Evolutionary conservation across 352 stramenopile genomes (phyloP), one percentile per base, ranked within the genome.

Genomic region (Bremia lactucae): DNA sequence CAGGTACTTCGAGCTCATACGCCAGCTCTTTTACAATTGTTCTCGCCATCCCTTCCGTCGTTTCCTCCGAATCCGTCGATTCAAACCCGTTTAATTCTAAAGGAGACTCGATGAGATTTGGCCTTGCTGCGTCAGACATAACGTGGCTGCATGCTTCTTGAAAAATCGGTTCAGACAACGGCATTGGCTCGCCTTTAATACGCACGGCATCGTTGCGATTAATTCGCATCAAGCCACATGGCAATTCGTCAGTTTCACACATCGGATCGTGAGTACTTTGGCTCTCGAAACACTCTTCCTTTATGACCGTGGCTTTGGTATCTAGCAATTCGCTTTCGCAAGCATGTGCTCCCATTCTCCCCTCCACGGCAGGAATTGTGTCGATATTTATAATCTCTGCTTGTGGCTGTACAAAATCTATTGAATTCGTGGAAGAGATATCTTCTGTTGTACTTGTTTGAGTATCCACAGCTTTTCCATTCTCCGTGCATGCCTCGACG

Each of bases 21-120:
- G n/a, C n/a, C n/a, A n/a, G n/a, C n/a, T n/a, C n/a, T n/a, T n/a
- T n/a, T n/a, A n/a, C n/a, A n/a, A n/a, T n/a, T n/a, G n/a, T n/a
- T n/a, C n/a, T 33, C 28, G 36, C 35, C 7, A 44, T 33, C 15
- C 55, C 36, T 6, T 46, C 4, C 35, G 22, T 13, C 10, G 38
- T 38, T 24, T 43, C 15, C 21, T 55, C 45, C 6, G 38, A 45
- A 9, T 60, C 28, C 4, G 55, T 48, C 21, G 44, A 46, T 4
- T 63, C 36, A 1, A 53, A 35, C 15, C 62, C 34, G 13, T 60
- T 34, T 24, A 68, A 28, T 24, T 61, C 37, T 4, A 63, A 31
- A 16, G 49, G 52, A 22, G 48, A 54, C 28, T 59, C 44, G 0
- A 15, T 24, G 10, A 19, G 15, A 2, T 42, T 22, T 6, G 23